A percentile compares a stretch with the other conserved stretches of the same genome.
These are phyloP conservation scores for Hirschfeldia incana DNA, from an alignment of 345 rosid genomes.

Conservation along the genomic window DNA sequence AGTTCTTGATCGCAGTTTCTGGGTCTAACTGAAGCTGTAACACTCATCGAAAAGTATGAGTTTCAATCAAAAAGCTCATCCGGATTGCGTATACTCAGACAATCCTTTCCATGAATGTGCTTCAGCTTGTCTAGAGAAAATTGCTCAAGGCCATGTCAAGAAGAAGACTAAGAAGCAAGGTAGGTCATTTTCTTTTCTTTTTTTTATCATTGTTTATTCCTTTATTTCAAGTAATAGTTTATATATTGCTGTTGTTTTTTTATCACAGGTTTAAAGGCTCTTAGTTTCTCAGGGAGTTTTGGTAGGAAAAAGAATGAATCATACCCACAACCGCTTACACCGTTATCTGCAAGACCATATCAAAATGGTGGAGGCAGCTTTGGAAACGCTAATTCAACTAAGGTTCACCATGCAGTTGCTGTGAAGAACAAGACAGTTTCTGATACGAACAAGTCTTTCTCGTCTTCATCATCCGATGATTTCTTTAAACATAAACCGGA, in stretches of 20 bases:
- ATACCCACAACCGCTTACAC: constrained; percentile 27
- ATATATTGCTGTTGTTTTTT: background rate
- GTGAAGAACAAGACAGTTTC: constrained; percentile 40
- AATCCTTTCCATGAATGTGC: constrained; percentile 42
- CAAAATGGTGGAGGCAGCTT: constrained; percentile 25
- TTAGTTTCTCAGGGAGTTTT: constrained; percentile 55
- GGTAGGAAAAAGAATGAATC: constrained; percentile 62
- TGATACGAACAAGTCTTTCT: constrained; percentile 26
- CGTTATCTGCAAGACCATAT: constrained; percentile 42
- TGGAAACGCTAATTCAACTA: constrained; percentile 22
- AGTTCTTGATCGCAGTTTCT: background rate
- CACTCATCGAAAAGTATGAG: constrained; percentile 24
- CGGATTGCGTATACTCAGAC: constrained; percentile 27
- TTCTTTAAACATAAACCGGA: constrained; percentile 39
- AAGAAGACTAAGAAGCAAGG: constrained; percentile 39
- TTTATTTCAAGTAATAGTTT: background rate
- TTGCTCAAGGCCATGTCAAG: constrained; percentile 36
- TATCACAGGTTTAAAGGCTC: constrained; percentile 50
- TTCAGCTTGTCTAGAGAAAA: constrained; percentile 40
- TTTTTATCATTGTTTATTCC: background rate
- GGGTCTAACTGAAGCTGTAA: background rate
- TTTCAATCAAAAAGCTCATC: constrained; percentile 29
- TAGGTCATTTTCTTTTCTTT: background rate
- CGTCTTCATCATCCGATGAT: constrained; percentile 42
- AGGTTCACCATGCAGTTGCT: constrained; percentile 33